phyloP scores from a whole-genome alignment of 2,329 filamentous ascomycete species.

The Penicillium brasilianum region DNA sequence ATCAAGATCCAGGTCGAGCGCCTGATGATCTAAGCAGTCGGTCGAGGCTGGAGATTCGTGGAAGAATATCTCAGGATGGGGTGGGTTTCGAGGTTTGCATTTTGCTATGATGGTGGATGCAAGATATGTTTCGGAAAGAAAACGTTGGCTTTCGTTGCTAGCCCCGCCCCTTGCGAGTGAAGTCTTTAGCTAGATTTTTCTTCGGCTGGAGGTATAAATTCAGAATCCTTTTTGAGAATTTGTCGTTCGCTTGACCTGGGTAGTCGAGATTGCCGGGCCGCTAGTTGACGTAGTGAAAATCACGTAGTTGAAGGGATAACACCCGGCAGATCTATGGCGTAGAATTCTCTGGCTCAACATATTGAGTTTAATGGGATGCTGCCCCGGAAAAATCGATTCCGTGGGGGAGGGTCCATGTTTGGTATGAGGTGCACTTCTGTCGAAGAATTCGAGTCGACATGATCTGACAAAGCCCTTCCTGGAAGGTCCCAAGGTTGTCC shows the following conservation, averaged over 20 bases:
- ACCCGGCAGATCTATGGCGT: background rate
- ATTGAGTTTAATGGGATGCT: background rate
- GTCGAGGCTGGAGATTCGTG: slow-evolving; percentile 11
- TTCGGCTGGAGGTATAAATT: slow-evolving; percentile 12
- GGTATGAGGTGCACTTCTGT: no score
- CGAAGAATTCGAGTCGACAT: no score
- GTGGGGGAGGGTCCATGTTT: background rate
- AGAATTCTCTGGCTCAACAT: background rate
- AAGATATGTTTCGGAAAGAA: background rate
- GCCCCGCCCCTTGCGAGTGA: slow-evolving; percentile 16
- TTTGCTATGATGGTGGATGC: background rate
- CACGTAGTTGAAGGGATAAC: background rate
- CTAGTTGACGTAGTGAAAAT: background rate
- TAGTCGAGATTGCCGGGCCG: background rate
- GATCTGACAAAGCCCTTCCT: background rate
- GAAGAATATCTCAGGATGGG: slow-evolving; percentile 12
- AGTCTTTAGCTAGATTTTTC: slow-evolving; percentile 27
- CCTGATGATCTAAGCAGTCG: slow-evolving; percentile 76
- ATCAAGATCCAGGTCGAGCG: slow-evolving; percentile 96
- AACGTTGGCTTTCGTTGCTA: background rate
- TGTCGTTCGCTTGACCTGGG: background rate
- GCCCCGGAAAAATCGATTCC: background rate
- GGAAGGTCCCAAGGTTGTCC: no score
- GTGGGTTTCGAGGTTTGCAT: slow-evolving; percentile 1
- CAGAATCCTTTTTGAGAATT: slow-evolving; percentile 16